Evolutionary conservation across 2,329 filamentous ascomycete genomes (phyloP).

Genomic region (Chaetomium globosum): DNA sequence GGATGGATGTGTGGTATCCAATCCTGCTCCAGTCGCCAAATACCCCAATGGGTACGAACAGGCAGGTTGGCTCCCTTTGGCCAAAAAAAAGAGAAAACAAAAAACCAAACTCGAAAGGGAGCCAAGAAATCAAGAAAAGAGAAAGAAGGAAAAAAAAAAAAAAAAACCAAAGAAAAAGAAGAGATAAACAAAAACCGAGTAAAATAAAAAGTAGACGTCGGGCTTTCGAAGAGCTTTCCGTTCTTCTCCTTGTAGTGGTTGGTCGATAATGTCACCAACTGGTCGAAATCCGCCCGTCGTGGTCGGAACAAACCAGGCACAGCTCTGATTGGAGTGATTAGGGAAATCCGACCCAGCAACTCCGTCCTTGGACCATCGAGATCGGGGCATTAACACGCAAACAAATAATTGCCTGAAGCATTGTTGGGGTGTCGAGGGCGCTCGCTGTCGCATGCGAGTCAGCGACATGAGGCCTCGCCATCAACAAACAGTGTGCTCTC

Average conservation of each 20-base stretch:
- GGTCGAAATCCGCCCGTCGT: neutral
- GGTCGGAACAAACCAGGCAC: neutral
- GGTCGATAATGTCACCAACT: no score
- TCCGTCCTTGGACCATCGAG: neutral
- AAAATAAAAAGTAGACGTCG: no score
- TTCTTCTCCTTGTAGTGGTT: no score
- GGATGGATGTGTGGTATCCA: neutral
- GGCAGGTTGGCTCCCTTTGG: no score
- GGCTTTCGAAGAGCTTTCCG: no score
- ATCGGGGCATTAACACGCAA: neutral
- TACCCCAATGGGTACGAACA: no score
- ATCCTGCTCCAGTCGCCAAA: neutral
- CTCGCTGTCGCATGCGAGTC: neutral
- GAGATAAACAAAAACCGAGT: no score
- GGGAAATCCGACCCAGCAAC: neutral
- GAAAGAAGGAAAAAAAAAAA: no score
- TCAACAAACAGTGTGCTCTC: conserved; percentile 8
- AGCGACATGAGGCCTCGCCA: neutral
- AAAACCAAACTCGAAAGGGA: no score
- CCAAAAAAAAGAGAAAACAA: no score
- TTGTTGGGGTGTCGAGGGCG: neutral
- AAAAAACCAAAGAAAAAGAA: no score
- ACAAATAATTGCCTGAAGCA: conserved; percentile 11
- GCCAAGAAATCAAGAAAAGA: no score
- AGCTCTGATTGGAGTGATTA: neutral